phyloP scores from a whole-genome alignment of 2,329 filamentous ascomycete species.

The Ustilaginoidea virens region DNA sequence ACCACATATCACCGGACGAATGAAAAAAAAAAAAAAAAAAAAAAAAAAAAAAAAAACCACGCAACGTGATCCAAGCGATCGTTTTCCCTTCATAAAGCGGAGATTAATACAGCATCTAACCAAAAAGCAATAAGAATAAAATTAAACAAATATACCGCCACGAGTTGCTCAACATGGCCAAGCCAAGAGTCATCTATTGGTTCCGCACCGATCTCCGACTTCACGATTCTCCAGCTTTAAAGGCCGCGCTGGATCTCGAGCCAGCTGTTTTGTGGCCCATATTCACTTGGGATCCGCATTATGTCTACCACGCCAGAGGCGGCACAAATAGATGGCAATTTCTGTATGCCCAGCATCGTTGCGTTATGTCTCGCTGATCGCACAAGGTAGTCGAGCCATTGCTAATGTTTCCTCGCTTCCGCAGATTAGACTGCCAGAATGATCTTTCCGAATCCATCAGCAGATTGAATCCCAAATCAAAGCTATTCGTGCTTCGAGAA shows the following conservation, averaged over 20 bases:
- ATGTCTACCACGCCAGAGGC: conserved; percentile 56
- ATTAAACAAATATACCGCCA: not conserved
- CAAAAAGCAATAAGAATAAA: no score
- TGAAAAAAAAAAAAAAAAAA: not conserved
- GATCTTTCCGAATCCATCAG: conserved; percentile 53
- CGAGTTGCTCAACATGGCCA: conserved; percentile 12
- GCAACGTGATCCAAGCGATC: no score
- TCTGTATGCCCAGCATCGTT: conserved; percentile 35
- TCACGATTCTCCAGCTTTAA: conserved; percentile 60
- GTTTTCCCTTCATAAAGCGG: no score
- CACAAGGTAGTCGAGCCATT: no score
- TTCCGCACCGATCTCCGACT: conserved; percentile 65
- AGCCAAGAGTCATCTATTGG: conserved; percentile 51
- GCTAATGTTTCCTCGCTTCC: not conserved
- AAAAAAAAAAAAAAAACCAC: not conserved
- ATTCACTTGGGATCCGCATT: conserved; percentile 71
- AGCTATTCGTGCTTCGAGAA: conserved; percentile 57
- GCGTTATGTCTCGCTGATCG: no score
- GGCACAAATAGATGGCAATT: conserved; percentile 64
- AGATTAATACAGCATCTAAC: not conserved
- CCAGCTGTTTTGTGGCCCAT: conserved; percentile 57
- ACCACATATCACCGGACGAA: no score
- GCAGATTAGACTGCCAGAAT: conserved; percentile 54
- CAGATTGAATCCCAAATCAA: conserved; percentile 53
- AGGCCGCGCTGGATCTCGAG: conserved; percentile 54